Base-by-base conservation (phyloP, 1,139 yeast species). In the Geotrichum reessii region DNA sequence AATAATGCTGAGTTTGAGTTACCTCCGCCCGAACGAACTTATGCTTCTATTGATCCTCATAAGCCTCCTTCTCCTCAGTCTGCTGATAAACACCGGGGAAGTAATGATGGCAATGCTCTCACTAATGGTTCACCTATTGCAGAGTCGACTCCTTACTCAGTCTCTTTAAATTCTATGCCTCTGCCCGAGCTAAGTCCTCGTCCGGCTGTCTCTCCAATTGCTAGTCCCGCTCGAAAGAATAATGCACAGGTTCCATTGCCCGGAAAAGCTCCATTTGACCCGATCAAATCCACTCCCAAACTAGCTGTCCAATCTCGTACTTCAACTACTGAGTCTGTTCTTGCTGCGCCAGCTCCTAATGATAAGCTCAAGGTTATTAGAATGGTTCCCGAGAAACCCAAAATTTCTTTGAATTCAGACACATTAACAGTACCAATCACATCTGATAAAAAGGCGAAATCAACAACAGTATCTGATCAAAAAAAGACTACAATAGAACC, bases 11-110 rank as follows among this genome's bases (percentile, higher is more conserved):
- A 56, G 37, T 37, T 56, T n/a, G 59, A 56, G 24, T 27, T 56
- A 11, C 59, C 56, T 27, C 59, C 59, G 5, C 59, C 59, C 27
- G 51, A 22, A 12, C 19, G 47, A 11, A 21, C 50, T 1, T 52
- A 52, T 42, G 55, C 56, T 24, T 46, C 53, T 8, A 28, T 49
- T 25, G 59, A 56, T 44, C 59, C 59, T 6, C 47, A 31, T 40
- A 56, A 56, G n/a, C 50, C 59, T 28, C 56, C 59, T 6, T 56
- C 59, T 1, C 58, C 58, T 7, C 55, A 47, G 33, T 52, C 49
- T 1, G 49, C 28, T 21, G 58, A 56, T 37, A 49, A 37, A 37
- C 21, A 4, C 1, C 44, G 17, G 3, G 44, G 44, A 37, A n/a
- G 9, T 8, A 17, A 8, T 8, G 44, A 37, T 37, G 44, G 17